Base-by-base conservation (phyloP, 2,329 filamentous ascomycete genomes). In the Pseudogymnoascus sp. region DNA sequence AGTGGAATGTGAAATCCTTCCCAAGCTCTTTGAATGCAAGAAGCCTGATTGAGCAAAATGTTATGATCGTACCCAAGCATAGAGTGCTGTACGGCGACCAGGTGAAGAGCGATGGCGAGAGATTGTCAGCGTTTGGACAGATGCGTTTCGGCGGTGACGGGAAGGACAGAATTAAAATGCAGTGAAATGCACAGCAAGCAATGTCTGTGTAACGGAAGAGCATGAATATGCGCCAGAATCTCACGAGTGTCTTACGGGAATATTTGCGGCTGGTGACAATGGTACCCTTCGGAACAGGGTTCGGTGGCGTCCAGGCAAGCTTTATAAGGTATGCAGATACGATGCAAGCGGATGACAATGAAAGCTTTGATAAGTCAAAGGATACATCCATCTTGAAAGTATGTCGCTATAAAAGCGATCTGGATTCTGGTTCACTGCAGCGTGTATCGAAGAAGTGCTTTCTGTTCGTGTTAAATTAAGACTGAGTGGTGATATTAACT, bases 1-100 rank as follows among this genome's bases (percentile, higher is more conserved):
- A 75, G 1, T 75, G 73, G 65, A 83, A 85, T 0, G 81, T 84
- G 66, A 84, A 84, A 62, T 81, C 77, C 8, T 70, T 72, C 1
- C 81, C 82, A 0, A 84, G 74, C 0, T 74, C 70, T 0, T 72
- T 69, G 65, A 77, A 83, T 0, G 80, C 75, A 0, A 72, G 58
- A 2, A 77, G 67, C 0, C 75, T 71, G n/a, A 76, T 48, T 2
- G 60, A 63, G 0, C 68, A 66, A 8, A 71, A 65, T 38, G 64
- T 65, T 4, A 71, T 4, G 44, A 74, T 66, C 2, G 68, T 10
- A 1, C 62, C 1, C 1, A 75, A 55, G 15, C 60, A 66, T 17
- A 64, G 8, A 8, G 60, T 42, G 2, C 65, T 68, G 13, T 60
- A 58, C 0, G 31, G 6, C 35, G 60, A 70, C 70, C 71, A 75